Percentiles rank a stretch among this genome's conserved stretches.
phyloP scores from a whole-genome alignment of 805 yeast genomes.

The Saccharomycodes ludwigii region DNA sequence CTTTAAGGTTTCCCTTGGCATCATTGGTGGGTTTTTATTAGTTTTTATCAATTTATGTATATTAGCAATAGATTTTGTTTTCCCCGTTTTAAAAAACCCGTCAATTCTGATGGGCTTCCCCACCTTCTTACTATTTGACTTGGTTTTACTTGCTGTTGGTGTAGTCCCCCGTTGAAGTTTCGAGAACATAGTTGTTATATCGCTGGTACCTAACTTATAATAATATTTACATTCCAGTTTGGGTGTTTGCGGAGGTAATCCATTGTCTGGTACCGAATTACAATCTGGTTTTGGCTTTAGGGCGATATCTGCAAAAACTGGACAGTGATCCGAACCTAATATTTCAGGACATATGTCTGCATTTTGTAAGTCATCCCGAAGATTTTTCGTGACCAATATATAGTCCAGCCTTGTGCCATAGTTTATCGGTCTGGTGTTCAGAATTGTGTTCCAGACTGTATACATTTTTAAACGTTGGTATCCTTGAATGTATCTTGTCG shows the following conservation, averaged over 20 bases:
- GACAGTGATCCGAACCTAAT: conserved; percentile 92
- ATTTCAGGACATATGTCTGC: conserved; percentile 54
- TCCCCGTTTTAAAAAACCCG: conserved; percentile 3
- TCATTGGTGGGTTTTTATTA: background rate
- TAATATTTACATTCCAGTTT: conserved; percentile 42
- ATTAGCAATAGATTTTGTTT: conserved; percentile 2
- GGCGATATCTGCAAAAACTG: conserved; percentile 65
- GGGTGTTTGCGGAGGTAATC: conserved; percentile 13
- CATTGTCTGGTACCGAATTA: background rate
- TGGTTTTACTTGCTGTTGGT: background rate
- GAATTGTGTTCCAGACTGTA: conserved; percentile 85
- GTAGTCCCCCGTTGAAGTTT: conserved; percentile 9
- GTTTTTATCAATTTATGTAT: conserved; percentile 1
- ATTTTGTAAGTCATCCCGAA: conserved; percentile 24
- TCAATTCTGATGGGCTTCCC: conserved; percentile 1
- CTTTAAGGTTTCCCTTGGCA: conserved; percentile 2
- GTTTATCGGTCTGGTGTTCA: conserved; percentile 66
- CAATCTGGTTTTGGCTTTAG: conserved; percentile 11
- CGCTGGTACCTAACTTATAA: conserved; percentile 29
- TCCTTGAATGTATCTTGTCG: conserved; percentile 45
- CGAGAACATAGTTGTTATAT: conserved; percentile 26
- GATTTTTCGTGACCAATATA: conserved; percentile 37
- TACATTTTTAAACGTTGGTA: conserved; percentile 48
- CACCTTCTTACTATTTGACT: background rate
- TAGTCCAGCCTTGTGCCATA: conserved; percentile 84